phyloP scores from a whole-genome alignment of 139 green algal genomes.

The Dunaliella primolecta region DNA sequence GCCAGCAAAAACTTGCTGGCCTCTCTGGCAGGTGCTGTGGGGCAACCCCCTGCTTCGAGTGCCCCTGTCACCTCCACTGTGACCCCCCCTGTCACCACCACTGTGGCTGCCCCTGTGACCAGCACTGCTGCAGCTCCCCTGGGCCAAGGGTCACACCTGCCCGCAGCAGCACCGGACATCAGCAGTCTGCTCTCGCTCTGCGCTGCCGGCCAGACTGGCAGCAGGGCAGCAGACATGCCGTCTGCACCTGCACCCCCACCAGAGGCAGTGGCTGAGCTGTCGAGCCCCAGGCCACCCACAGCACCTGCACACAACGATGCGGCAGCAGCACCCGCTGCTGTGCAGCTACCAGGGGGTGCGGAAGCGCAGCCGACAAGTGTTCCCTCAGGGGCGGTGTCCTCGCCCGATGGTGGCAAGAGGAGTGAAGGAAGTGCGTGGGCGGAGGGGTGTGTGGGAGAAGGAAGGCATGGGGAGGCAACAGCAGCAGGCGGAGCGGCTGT shows the following conservation, averaged over 20 bases:
- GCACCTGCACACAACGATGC: neutral
- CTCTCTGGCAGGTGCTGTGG: no score
- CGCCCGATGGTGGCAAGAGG: neutral
- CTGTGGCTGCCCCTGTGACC: no score
- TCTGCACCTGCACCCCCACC: neutral
- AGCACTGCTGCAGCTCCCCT: no score
- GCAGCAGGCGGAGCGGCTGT: no score
- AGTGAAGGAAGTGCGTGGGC: neutral
- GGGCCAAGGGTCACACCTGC: neutral
- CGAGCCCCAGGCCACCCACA: neutral
- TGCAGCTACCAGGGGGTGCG: no score
- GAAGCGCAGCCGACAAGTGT: neutral
- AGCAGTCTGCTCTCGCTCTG: neutral
- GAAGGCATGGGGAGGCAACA: neutral
- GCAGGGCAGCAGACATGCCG: no score
- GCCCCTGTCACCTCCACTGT: no score
- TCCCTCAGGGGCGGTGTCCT: neutral
- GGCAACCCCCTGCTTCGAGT: no score
- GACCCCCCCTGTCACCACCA: no score
- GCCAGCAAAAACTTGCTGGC: no score
- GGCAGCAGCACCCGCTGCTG: neutral
- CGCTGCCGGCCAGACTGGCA: no score
- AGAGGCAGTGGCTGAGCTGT: neutral
- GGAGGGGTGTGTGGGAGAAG: neutral
- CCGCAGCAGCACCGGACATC: neutral